These are phyloP conservation scores for Vanrija sp. DNA, from an alignment of 1,284 basidiomycete species.

Conservation along the genomic window DNA sequence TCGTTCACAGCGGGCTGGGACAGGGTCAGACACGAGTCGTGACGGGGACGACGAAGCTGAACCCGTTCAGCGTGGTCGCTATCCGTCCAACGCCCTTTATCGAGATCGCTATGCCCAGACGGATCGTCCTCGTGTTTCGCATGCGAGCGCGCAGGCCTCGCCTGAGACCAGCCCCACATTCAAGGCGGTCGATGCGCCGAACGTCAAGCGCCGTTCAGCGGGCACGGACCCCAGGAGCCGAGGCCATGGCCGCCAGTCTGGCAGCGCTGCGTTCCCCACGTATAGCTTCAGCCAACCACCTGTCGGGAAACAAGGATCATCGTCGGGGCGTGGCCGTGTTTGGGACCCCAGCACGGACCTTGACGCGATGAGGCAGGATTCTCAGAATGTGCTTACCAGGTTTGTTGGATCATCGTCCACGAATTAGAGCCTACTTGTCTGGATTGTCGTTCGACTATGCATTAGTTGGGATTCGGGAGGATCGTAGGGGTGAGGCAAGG, in stretches of 20 bases:
- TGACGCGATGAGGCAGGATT: constrained; percentile 59
- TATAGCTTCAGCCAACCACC: background rate
- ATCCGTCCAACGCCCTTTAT: constrained; percentile 19
- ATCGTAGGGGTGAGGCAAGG: too few species aligned
- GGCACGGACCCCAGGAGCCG: background rate
- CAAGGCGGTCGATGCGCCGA: background rate
- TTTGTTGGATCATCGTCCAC: constrained; percentile 54
- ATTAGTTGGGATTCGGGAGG: too few species aligned
- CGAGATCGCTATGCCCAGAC: constrained; percentile 37
- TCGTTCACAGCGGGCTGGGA: background rate
- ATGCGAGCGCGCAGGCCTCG: constrained; percentile 36
- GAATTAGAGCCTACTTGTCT: too few species aligned
- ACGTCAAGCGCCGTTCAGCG: background rate
- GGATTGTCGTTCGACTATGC: too few species aligned
- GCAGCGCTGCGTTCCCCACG: background rate
- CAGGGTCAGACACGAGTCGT: constrained; percentile 22
- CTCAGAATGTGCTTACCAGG: constrained; percentile 71
- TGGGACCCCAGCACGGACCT: constrained; percentile 41
- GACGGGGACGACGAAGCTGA: constrained; percentile 42
- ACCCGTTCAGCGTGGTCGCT: constrained; percentile 4
- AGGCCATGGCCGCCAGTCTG: background rate
- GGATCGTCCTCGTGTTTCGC: constrained; percentile 18
- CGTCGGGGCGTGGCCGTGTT: constrained; percentile 9
- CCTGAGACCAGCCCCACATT: background rate
- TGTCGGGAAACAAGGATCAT: background rate